These are phyloP conservation scores for Coleophoma crateriformis DNA, from an alignment of 2,329 filamentous ascomycete genomes.

Conservation along the genomic window DNA sequence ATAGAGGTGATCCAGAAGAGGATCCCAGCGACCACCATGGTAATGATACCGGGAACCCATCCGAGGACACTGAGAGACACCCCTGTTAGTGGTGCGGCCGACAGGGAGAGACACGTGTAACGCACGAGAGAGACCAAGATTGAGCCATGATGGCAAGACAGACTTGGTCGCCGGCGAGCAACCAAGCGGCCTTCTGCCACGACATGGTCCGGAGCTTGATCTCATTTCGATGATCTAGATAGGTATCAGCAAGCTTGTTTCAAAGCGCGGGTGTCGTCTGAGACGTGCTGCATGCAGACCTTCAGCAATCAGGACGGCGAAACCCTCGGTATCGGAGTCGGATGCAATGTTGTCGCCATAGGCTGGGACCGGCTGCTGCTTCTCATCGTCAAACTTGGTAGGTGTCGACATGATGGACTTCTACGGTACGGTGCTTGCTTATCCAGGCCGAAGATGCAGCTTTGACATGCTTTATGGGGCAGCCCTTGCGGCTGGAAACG, in stretches of 20 bases:
- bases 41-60: slow-evolving; percentile 40
- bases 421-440: no score
- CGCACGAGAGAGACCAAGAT: slow-evolving; percentile 41
- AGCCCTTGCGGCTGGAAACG: no score
- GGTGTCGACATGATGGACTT: not conserved
- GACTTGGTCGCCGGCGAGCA: slow-evolving; percentile 42
- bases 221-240: slow-evolving; percentile 39
- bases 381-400: slow-evolving; percentile 3
- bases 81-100: not conserved
- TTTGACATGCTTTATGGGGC: no score
- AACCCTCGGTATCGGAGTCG: slow-evolving; percentile 5
- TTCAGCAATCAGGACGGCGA: slow-evolving; percentile 21
- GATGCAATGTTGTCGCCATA: not conserved
- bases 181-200: slow-evolving; percentile 44
- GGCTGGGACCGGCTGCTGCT: not conserved
- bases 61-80: slow-evolving; percentile 30
- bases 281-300: slow-evolving; percentile 12
- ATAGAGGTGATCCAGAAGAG: slow-evolving; percentile 45
- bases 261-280: not conserved
- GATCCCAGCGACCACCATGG: slow-evolving; percentile 37
- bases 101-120: slow-evolving; percentile 2
- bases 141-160: slow-evolving; percentile 47
- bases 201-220: slow-evolving; percentile 48
- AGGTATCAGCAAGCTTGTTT: not conserved
- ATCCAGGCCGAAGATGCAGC: no score